Evolutionary conservation across 2,329 filamentous ascomycete species (phyloP), one percentile per base, ranked within the genome.

Genomic region (Diaporthe helianthi): DNA sequence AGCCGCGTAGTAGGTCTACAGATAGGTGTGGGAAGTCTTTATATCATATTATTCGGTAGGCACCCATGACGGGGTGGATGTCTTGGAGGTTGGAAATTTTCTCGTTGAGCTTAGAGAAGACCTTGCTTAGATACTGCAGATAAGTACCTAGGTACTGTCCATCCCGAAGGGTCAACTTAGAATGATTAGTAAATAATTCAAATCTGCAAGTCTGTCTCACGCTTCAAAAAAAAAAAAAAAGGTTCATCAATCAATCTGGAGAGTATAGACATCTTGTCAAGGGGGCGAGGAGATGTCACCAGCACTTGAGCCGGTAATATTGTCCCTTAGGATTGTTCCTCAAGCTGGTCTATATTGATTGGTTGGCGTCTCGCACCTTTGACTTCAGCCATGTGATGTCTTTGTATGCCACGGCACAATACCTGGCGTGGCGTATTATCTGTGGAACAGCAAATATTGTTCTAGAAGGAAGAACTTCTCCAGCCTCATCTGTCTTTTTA

Each of bases 341-440:
- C 9, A 22, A 22, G 13, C 22, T 6, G 47, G 47, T 7, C 31
- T 19, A 19, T 31, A 1, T 36, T 58, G 31, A 67, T 67, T 67
- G 65, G 44, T 17, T 44, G 1, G 17, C 52, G 24, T n/a, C 24
- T 46, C 24, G 3, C 24, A 29, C 29, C 26, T 47, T 15, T 36
- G 36, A 3, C 29, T 8, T n/a, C 33, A 44, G 51, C 13, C 38
- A 53, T 46, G 15, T 17, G 4, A 58, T 65, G 26, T 51, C 69
- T 69, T 71, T 71, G 69, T 71, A 52, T 51, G 22, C 22, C 12
- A 19, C 17, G 19, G 31, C 15, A 70, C 65, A 70, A 68, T 68
- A 36, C 41, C 51, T 65, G n/a, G 24, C 36, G 8, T 36, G 24
- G 4, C 26, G 12, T 36, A 67, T 67, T 67, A 58, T 67, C 13